Base-by-base conservation (phyloP, 192 early-diverging fungal species). In the Chytriomyces sp. region DNA sequence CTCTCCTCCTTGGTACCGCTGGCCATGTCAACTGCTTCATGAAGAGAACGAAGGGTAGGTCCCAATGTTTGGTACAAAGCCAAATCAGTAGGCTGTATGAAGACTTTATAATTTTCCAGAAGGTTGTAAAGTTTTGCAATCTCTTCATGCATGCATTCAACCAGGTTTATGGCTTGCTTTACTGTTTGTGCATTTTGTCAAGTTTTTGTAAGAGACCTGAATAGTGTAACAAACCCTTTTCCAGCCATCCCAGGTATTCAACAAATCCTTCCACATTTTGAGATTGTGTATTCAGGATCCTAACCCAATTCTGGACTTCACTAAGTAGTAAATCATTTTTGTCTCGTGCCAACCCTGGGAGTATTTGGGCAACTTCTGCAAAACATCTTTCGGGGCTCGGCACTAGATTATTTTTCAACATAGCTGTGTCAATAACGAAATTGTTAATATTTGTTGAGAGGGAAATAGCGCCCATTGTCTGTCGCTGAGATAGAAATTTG, bases 341-440 rank as follows among this genome's bases (percentile, higher is more conserved):
- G 63, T 88, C 83, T 36, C 84, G 32, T 0, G 86, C 81, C 6
- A 88, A 44, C 8, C 81, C 79, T 4, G 88, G 88, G 26, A 89
- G 59, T 14, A 89, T 76, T 25, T 63, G 63, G 4, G 86, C 84
- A 39, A 89, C 83, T 26, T 85, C 85, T 5, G 72, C 39, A 56
- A 89, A 89, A 52, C 88, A 89, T 26, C 83, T 60, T 69, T 88
- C 83, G 4, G 88, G 86, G 63, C 84, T 86, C 33, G 88, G 88
- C 0, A 84, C 72, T 4, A 89, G 70, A 4, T 84, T 77, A 32
- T 72, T 80, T 64, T 88, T 89, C 6, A 89, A 61, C 30, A 72
- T 79, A 7, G 78, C 73, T 1, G 83, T 87, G 54, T 89, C 86
- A 4, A 89, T 59, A 22, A 78, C 62, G 49, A 89, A 34, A 65